Base-by-base conservation (phyloP, 2,329 filamentous ascomycete genomes). In the Aspergillus chevalieri region DNA sequence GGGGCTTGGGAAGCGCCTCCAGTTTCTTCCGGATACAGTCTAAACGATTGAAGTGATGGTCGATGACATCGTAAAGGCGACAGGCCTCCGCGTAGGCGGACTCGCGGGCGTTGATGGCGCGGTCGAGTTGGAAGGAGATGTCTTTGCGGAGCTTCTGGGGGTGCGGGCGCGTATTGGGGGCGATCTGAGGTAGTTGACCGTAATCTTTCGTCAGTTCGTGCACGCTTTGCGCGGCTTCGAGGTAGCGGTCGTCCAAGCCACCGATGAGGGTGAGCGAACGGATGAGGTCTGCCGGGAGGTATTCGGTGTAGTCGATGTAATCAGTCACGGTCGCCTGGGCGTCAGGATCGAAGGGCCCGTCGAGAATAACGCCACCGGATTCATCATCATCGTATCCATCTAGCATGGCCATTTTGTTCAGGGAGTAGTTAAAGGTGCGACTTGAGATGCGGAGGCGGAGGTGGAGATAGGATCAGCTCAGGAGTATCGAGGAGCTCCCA, bases 281-380 rank as follows among this genome's bases (percentile, higher is more conserved):
- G 51, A 78, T 75, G 21, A 85, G 72, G 63, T 85, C 82, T 8
- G 82, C 80, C 30, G 82, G 82, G 50, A 84, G 82, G 72, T 83
- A 84, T 68, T 85, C 82, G 54, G 82, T 85, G 68, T 85, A 85
- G 65, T 84, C 81, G 51, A 84, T 78, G 65, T 82, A 85, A 65
- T 85, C 82, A 55, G 81, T 83, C 43, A 85, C 79, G 22, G 82
- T 84, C 30, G 81, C 79, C 62, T 84, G 81, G 49, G 81, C 79
- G 61, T 85, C 82, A 30, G 82, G 82, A 61, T 85, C 81, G 48
- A 77, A 74, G 47, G 76, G 73, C 21, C 74, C 71, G 55, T 76
- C 70, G n/a, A 72, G 58, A 38, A 73, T 69, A 47, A 75, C 63
- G 50, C 68, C 70, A 34, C 70, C 69, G 48, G 68, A 66, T 45